A percentile compares a stretch with the other conserved stretches of the same genome.
Evolutionary conservation across 1,284 basidiomycete species (phyloP).

Genomic region (Microbotryum lychnidis-dioicae): DNA sequence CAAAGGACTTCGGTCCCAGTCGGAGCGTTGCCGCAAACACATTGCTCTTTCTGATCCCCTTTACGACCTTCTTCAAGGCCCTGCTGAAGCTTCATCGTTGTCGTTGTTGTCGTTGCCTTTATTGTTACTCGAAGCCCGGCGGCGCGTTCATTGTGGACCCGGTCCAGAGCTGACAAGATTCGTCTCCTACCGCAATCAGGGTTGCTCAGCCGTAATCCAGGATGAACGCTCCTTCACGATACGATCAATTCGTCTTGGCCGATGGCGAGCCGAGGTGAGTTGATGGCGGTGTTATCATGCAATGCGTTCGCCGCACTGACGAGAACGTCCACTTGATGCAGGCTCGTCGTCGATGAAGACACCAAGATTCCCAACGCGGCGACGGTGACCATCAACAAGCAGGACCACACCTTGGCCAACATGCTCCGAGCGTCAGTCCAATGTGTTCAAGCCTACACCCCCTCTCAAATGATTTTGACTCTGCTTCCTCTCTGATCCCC

Average conservation of each 20-base stretch:
- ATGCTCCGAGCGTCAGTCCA: conserved; percentile 80
- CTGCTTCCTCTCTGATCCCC: neutral
- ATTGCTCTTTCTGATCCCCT: conserved; percentile 35
- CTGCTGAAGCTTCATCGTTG: neutral
- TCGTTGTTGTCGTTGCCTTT: neutral
- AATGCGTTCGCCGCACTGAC: no score
- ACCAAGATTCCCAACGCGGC: conserved; percentile 96
- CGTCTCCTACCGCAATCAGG: neutral
- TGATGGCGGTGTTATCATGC: neutral
- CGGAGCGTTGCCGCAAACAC: conserved; percentile 27
- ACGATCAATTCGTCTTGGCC: conserved; percentile 82
- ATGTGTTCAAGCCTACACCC: neutral
- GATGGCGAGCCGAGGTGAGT: conserved; percentile 87
- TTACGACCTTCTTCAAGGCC: neutral
- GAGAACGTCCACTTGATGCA: conserved; percentile 37
- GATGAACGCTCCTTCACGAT: conserved; percentile 90
- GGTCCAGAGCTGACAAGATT: neutral
- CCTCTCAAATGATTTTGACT: conserved; percentile 1
- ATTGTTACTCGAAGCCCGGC: neutral
- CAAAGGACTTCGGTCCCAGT: neutral
- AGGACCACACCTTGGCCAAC: conserved; percentile 94
- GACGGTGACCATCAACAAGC: conserved; percentile 85
- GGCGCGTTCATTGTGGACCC: neutral
- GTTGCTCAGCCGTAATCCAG: conserved; percentile 24
- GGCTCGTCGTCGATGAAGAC: conserved; percentile 86